Conservation (phyloP, 345 rosid genomes). For the Populus simonii region DNA sequence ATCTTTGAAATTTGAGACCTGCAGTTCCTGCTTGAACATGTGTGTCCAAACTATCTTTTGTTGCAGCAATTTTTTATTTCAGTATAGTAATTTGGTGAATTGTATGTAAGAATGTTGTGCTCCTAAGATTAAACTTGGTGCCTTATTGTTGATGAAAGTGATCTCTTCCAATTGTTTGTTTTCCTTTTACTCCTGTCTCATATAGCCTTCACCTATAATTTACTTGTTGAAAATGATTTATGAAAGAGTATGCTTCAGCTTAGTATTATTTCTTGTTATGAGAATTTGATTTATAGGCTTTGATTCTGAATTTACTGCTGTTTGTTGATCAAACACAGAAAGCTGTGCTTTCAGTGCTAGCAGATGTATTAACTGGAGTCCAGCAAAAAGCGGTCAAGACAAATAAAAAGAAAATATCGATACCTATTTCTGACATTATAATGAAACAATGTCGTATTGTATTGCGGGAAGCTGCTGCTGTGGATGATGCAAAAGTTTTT, state of each 20-base stretch:
- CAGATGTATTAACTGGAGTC: constrained; percentile 52
- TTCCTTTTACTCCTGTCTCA: too few relatives aligned
- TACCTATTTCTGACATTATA: constrained; percentile 63
- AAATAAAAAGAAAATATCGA: constrained; percentile 49
- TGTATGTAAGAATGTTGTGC: too few relatives aligned
- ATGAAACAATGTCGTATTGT: constrained; percentile 89
- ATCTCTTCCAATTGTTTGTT: background rate
- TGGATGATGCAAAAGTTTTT: constrained; percentile 75
- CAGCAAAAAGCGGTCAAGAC: constrained; percentile 47
- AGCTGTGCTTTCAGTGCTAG: constrained; percentile 93
- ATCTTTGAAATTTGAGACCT: background rate
- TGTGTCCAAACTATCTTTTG: background rate
- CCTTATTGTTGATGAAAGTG: too few relatives aligned
- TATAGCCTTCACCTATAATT: too few relatives aligned
- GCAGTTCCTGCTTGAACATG: background rate
- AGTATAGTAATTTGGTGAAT: background rate
- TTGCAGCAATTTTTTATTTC: background rate
- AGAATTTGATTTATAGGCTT: too few relatives aligned
- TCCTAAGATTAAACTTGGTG: too few relatives aligned
- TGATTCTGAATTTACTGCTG: constrained; percentile 25
- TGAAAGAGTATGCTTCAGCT: too few relatives aligned
- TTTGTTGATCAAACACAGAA: constrained; percentile 66
- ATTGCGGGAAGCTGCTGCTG: constrained; percentile 74
- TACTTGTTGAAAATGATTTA: too few relatives aligned
- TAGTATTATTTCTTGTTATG: too few relatives aligned